Conservation (phyloP, 2,329 filamentous ascomycete genomes). For the Hypoxylon sp. region DNA sequence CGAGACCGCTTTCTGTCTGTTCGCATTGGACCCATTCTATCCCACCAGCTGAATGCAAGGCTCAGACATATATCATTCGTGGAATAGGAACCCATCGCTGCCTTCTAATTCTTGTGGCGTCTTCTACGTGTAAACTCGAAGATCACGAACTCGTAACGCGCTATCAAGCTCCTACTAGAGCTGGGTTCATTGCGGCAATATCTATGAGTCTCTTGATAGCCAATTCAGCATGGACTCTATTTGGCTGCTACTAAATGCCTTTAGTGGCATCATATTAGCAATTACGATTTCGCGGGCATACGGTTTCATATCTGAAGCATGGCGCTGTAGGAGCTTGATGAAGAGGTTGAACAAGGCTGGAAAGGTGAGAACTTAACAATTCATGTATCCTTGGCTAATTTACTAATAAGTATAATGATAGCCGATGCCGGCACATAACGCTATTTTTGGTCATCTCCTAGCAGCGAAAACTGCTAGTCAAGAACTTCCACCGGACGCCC, state of each 20-base stretch:
- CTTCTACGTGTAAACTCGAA: no score
- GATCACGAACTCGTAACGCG: no score
- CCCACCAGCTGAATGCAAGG: not conserved
- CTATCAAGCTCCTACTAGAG: no score
- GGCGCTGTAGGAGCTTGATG: slow-evolving; percentile 35
- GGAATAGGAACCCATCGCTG: no score
- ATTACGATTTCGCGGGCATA: slow-evolving; percentile 21
- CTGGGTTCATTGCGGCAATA: no score
- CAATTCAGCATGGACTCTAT: slow-evolving; percentile 27
- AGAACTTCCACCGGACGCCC: slow-evolving; percentile 40
- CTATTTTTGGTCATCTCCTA: slow-evolving; percentile 45
- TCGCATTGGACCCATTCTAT: no score
- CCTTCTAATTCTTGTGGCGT: no score
- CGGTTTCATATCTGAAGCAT: slow-evolving; percentile 34
- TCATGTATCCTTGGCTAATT: not conserved
- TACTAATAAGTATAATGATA: slow-evolving; percentile 23
- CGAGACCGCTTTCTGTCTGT: no score
- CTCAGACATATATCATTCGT: no score
- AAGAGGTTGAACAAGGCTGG: slow-evolving; percentile 36
- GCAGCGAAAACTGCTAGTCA: slow-evolving; percentile 43
- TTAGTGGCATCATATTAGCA: slow-evolving; percentile 37
- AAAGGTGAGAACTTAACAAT: slow-evolving; percentile 33
- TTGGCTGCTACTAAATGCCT: slow-evolving; percentile 31
- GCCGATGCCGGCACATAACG: slow-evolving; percentile 44
- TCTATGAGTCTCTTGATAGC: no score